phyloP scores from a whole-genome alignment of 2,329 filamentous ascomycete species.

The Capronia epimyces region DNA sequence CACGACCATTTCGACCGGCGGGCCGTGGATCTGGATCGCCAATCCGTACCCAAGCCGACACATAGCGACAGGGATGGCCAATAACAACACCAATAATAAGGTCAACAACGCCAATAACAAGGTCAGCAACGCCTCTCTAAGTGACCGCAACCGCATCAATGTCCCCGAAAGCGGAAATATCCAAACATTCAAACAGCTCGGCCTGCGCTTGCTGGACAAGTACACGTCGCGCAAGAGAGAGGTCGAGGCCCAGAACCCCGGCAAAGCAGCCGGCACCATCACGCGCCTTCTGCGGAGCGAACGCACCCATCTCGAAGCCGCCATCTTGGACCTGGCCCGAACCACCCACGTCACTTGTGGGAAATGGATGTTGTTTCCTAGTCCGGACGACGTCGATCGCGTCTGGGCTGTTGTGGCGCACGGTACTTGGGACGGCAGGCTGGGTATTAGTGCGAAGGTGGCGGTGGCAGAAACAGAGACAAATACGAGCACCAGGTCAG shows the following conservation, averaged over 20 bases:
- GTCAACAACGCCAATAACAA: no score
- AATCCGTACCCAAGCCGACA: constrained; percentile 50
- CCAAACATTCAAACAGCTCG: constrained; percentile 49
- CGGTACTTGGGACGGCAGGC: constrained; percentile 61
- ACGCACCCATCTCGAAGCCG: constrained; percentile 43
- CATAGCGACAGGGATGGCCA: no score
- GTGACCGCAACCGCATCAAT: constrained; percentile 29
- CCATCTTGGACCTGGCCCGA: constrained; percentile 58
- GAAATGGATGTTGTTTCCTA: constrained; percentile 71
- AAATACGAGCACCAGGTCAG: constrained; percentile 26
- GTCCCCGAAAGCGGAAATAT: constrained; percentile 41
- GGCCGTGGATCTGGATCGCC: constrained; percentile 67
- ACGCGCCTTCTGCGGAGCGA: constrained; percentile 39
- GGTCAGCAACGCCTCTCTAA: no score
- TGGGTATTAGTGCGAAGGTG: constrained; percentile 71
- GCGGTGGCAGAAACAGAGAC: constrained; percentile 49
- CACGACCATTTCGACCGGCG: constrained; percentile 43
- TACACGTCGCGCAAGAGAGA: constrained; percentile 45
- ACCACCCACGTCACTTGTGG: constrained; percentile 32
- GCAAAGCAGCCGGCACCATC: constrained; percentile 28
- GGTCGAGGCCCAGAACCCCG: constrained; percentile 36
- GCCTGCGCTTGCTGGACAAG: constrained; percentile 49
- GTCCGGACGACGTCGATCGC: constrained; percentile 50
- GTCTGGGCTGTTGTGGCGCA: constrained; percentile 63
- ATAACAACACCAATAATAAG: no score